Evolutionary conservation across 352 stramenopile genomes (phyloP).

Genomic region (Phytophthora idaei): DNA sequence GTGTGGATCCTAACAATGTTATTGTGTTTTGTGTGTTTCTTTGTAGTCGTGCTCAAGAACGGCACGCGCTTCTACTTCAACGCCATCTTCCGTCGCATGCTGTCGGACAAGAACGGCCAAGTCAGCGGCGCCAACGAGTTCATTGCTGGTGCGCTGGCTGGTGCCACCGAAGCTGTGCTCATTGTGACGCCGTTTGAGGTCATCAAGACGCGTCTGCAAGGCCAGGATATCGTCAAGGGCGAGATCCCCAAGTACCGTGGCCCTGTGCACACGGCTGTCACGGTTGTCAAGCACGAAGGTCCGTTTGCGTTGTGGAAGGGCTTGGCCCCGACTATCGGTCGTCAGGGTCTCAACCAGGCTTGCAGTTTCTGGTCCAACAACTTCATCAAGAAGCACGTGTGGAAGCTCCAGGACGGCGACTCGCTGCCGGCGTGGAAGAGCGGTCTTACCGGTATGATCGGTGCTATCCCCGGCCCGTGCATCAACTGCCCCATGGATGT

Average conservation of each 20-base stretch:
- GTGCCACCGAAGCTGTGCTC: slow-evolving; percentile 95
- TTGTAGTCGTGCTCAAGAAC: slow-evolving; percentile 82
- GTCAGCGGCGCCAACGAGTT: slow-evolving; percentile 85
- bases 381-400: slow-evolving; percentile 90
- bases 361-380: slow-evolving; percentile 99
- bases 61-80: slow-evolving; percentile 92
- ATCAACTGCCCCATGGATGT: slow-evolving; percentile 95
- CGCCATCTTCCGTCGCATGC: slow-evolving; percentile 78
- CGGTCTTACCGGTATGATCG: slow-evolving; percentile 93
- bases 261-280: slow-evolving; percentile 92
- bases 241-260: slow-evolving; percentile 87
- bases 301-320: slow-evolving; percentile 95
- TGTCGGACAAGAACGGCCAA: slow-evolving; percentile 81
- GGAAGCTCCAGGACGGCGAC: slow-evolving; percentile 84
- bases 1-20: background rate
- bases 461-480: slow-evolving; percentile 84
- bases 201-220: slow-evolving; percentile 98
- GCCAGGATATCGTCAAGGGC: slow-evolving; percentile 88
- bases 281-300: slow-evolving; percentile 95
- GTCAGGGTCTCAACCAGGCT: slow-evolving; percentile 98
- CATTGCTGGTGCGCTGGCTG: slow-evolving; percentile 91
- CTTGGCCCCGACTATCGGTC: slow-evolving; percentile 95
- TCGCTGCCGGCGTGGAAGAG: slow-evolving; percentile 94
- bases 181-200: slow-evolving; percentile 98
- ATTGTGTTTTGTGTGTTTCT: background rate